A percentile compares a stretch with the other conserved stretches of the same genome.
Evolutionary conservation across 768 basidiomycete genomes (phyloP).

Genomic region (Serendipita sp.): DNA sequence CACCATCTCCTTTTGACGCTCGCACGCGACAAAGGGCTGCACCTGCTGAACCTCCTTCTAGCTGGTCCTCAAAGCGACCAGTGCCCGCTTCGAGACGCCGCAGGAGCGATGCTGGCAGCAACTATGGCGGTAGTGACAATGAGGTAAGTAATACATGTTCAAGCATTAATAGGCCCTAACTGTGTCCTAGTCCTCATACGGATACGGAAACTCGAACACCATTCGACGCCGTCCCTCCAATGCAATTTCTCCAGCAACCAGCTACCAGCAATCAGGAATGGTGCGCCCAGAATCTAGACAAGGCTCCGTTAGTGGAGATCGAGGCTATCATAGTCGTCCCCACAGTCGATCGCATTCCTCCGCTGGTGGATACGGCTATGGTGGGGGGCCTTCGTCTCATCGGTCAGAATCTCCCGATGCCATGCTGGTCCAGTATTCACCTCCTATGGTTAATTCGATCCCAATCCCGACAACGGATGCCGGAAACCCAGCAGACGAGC

Average conservation of each 20-base stretch:
- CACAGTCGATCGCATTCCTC: slow-evolving; percentile 31
- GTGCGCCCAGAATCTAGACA: slow-evolving; percentile 50
- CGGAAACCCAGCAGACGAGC: slow-evolving; percentile 24
- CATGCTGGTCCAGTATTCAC: slow-evolving; percentile 23
- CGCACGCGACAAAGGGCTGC: slow-evolving; percentile 55
- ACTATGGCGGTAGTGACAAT: slow-evolving; percentile 43
- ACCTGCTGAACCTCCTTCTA: slow-evolving; percentile 56
- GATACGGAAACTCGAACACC: slow-evolving; percentile 13
- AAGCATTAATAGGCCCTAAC: background rate
- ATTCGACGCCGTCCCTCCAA: slow-evolving; percentile 28
- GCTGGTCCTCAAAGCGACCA: slow-evolving; percentile 51
- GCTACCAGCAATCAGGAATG: slow-evolving; percentile 43
- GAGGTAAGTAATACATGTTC: slow-evolving; percentile 35
- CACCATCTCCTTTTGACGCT: slow-evolving; percentile 47
- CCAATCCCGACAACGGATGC: slow-evolving; percentile 40
- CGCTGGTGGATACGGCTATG: slow-evolving; percentile 24
- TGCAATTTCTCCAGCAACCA: slow-evolving; percentile 29
- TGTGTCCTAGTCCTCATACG: slow-evolving; percentile 10
- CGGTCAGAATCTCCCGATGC: slow-evolving; percentile 24
- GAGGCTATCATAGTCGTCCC: slow-evolving; percentile 23
- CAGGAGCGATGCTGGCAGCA: slow-evolving; percentile 51
- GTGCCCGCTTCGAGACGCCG: slow-evolving; percentile 43
- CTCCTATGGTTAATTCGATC: slow-evolving; percentile 31
- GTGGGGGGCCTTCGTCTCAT: slow-evolving; percentile 18
- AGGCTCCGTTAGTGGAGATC: slow-evolving; percentile 25